Evolutionary conservation across 306 rosid genomes (phyloP).

Genomic region (Aeschynomene evenia): DNA sequence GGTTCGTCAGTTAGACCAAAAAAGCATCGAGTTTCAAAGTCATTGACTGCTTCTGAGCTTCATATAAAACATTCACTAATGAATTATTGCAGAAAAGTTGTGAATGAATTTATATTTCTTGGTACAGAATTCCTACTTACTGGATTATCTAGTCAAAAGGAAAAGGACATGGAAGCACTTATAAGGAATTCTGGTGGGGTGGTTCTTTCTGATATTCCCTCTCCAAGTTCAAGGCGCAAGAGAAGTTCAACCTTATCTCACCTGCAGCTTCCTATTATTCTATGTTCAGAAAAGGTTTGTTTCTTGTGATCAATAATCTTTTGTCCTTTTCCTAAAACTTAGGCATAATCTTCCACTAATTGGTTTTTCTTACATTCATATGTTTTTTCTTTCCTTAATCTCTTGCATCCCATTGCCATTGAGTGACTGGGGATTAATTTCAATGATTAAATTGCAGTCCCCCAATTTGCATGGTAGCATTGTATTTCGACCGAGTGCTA

Average conservation of each 20-base stretch:
- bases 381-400: background rate
- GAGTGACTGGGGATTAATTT: background rate
- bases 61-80: constrained; percentile 30
- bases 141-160: constrained; percentile 67
- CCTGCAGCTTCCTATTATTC: constrained; percentile 63
- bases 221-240: constrained; percentile 49
- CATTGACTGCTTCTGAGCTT: constrained; percentile 28
- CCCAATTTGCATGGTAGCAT: background rate
- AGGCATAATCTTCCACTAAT: background rate
- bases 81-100: constrained; percentile 30
- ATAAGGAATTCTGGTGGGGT: constrained; percentile 75
- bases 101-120: constrained; percentile 56
- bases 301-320: constrained; percentile 4
- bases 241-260: constrained; percentile 38
- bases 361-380: background rate
- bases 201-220: constrained; percentile 70
- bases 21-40: constrained; percentile 40
- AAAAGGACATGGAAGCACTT: constrained; percentile 55
- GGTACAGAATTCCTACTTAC: constrained; percentile 78
- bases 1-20: constrained; percentile 49
- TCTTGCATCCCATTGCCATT: constrained; percentile 9
- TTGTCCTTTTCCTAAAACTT: background rate
- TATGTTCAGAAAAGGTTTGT: constrained; percentile 69
- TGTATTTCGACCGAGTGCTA: background rate
- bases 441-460: constrained; percentile 8